These are phyloP conservation scores for Skeletonema grethae DNA, from an alignment of 108 stramenopile species.

Conservation along the genomic window DNA sequence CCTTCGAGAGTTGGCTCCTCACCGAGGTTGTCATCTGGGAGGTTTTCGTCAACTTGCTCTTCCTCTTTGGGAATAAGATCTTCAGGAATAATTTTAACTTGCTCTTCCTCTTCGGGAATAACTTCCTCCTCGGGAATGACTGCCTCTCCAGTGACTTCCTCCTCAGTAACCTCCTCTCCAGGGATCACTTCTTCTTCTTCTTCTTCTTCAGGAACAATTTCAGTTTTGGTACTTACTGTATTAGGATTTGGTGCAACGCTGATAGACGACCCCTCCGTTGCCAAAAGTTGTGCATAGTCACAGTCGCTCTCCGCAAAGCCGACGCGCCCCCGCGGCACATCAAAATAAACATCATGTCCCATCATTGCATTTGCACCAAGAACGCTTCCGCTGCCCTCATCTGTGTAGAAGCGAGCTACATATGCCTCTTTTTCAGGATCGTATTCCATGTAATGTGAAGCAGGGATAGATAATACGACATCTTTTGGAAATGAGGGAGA, in stretches of 20 bases:
- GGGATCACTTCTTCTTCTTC: too few relatives aligned
- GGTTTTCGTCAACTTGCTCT: too few relatives aligned
- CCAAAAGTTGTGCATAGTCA: conserved; percentile 62
- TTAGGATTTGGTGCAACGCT: conserved; percentile 23
- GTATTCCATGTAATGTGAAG: conserved; percentile 83
- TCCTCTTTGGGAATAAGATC: too few relatives aligned
- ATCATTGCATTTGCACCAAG: conserved; percentile 96
- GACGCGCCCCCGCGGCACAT: conserved; percentile 69
- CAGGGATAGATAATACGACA: conserved; percentile 80
- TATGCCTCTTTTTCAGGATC: conserved; percentile 55
- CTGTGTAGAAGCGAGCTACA: conserved; percentile 74
- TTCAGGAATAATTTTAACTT: too few relatives aligned
- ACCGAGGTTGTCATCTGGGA: too few relatives aligned
- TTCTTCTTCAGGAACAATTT: conserved; percentile 5
- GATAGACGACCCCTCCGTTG: conserved; percentile 29
- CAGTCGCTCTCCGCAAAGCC: conserved; percentile 92
- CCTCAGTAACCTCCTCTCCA: neutral
- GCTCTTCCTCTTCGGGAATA: neutral
- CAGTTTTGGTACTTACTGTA: conserved; percentile 26
- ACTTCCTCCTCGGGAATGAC: conserved; percentile 7
- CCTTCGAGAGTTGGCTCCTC: too few relatives aligned
- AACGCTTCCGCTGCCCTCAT: conserved; percentile 81
- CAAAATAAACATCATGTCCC: conserved; percentile 94
- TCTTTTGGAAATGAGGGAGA: conserved; percentile 65
- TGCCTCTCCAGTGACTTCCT: conserved; percentile 8